Percentiles rank a stretch among this genome's conserved stretches.
Evolutionary conservation across 345 rosid genomes (phyloP).

Genomic region (Syzygium grande): DNA sequence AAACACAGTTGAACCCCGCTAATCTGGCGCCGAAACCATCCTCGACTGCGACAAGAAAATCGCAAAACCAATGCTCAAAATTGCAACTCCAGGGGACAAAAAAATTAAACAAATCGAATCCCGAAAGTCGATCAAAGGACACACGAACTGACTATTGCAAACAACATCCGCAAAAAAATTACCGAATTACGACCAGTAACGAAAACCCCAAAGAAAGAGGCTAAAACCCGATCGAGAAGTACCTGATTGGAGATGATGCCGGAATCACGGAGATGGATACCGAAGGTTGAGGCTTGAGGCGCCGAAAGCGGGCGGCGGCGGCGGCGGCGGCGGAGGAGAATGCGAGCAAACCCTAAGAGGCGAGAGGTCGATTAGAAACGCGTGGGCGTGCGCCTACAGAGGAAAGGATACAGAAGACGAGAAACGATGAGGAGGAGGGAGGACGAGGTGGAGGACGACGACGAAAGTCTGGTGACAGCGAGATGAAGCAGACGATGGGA

Average conservation of each 20-base stretch:
- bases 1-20: not conserved
- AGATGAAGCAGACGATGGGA: not conserved
- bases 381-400: not conserved
- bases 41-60: slow-evolving; percentile 2
- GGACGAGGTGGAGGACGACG: not conserved
- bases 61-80: slow-evolving; percentile 31
- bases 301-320: not conserved
- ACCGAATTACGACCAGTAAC: not conserved
- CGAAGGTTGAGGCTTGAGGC: not conserved
- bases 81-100: not conserved
- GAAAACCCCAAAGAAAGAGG: not conserved
- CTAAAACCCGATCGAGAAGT: not conserved
- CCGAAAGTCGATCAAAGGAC: not conserved
- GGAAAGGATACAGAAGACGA: not conserved
- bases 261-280: slow-evolving; percentile 46
- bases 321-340: not conserved
- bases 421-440: not conserved
- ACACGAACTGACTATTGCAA: not conserved
- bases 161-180: slow-evolving; percentile 2
- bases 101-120: not conserved
- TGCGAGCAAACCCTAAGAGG: not conserved
- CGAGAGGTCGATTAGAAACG: not conserved
- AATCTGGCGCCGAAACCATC: not conserved
- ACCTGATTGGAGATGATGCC: slow-evolving; percentile 62
- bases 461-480: not conserved